phyloP scores from a whole-genome alignment of 2,329 filamentous ascomycete genomes.

The Sclerotiophoma versabilis region DNA sequence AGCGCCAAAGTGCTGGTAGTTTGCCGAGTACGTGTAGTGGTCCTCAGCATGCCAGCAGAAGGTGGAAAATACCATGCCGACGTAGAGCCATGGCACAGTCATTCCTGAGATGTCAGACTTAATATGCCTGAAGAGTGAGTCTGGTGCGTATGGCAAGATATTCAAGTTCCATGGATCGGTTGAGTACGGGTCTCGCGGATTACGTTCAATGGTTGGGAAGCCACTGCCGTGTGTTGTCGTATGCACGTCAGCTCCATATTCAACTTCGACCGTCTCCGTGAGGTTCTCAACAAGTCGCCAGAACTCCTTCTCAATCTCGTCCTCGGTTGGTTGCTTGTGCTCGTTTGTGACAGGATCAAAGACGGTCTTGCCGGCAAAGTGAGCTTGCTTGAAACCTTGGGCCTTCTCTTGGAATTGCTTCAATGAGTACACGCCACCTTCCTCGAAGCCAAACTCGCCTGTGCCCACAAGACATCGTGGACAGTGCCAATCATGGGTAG shows the following conservation, averaged over 20 bases:
- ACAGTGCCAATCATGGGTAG: slow-evolving; percentile 94
- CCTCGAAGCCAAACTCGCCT: slow-evolving; percentile 96
- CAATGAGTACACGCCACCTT: slow-evolving; percentile 93
- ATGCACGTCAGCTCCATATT: slow-evolving; percentile 97
- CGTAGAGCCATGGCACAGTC: slow-evolving; percentile 99
- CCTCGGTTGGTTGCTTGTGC: slow-evolving; percentile 83
- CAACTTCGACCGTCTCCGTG: slow-evolving; percentile 95
- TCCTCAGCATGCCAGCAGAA: slow-evolving; percentile 99
- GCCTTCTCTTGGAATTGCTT: slow-evolving; percentile 97
- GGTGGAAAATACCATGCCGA: slow-evolving; percentile 99
- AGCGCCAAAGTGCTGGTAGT: slow-evolving; percentile 97
- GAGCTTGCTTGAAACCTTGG: slow-evolving; percentile 90
- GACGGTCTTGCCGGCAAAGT: slow-evolving; percentile 90
- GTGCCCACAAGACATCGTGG: slow-evolving; percentile 94
- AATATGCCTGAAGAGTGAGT: slow-evolving; percentile 95
- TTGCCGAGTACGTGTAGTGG: slow-evolving; percentile 96
- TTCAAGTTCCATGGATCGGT: slow-evolving; percentile 97
- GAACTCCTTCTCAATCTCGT: slow-evolving; percentile 95
- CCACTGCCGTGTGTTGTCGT: slow-evolving; percentile 97
- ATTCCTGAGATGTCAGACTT: slow-evolving; percentile 98
- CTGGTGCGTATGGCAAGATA: slow-evolving; percentile 84
- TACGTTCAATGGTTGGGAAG: slow-evolving; percentile 91
- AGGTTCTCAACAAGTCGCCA: slow-evolving; percentile 94
- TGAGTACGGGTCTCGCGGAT: slow-evolving; percentile 85
- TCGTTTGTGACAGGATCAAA: slow-evolving; percentile 85